Percentiles rank a stretch among this genome's conserved stretches.
Conservation (phyloP, 2,329 filamentous ascomycete species). For the Cladosporium sp. region DNA sequence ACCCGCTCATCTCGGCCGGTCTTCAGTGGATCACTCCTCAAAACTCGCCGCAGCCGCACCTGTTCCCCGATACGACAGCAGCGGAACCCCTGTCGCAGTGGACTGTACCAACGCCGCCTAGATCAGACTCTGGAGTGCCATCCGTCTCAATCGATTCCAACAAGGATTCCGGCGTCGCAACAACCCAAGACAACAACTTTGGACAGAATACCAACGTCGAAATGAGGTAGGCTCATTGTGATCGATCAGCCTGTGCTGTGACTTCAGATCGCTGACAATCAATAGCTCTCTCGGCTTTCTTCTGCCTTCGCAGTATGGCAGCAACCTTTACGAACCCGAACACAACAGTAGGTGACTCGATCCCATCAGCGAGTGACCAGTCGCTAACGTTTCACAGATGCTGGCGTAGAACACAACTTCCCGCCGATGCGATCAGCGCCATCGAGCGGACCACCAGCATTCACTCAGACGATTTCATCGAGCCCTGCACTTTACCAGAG, state of each 20-base stretch:
- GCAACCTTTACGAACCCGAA: constrained; percentile 26
- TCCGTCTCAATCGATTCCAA: constrained; percentile 26
- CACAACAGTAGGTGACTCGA: constrained; percentile 25
- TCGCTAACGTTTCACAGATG: constrained; percentile 2
- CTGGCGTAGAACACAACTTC: constrained; percentile 30
- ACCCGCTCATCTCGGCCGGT: constrained; percentile 12
- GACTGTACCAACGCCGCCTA: constrained; percentile 30
- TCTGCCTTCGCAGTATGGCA: constrained; percentile 33
- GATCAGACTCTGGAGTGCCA: constrained; percentile 30
- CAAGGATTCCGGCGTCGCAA: constrained; percentile 23
- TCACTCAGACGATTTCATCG: constrained; percentile 25
- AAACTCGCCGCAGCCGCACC: constrained; percentile 29
- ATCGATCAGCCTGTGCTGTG: not conserved
- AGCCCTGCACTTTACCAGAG: constrained; percentile 30
- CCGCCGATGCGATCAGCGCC: constrained; percentile 30
- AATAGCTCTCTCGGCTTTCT: constrained; percentile 32
- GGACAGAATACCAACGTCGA: constrained; percentile 24
- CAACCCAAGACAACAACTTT: constrained; percentile 23
- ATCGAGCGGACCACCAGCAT: constrained; percentile 22
- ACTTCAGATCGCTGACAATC: not conserved
- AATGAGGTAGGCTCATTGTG: constrained; percentile 30
- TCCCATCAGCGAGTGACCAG: not conserved
- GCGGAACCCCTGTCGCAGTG: constrained; percentile 27
- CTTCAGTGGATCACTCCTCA: constrained; percentile 29
- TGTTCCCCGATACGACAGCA: constrained; percentile 19